Evolutionary conservation across 2,329 filamentous ascomycete species (phyloP), one percentile per base, ranked within the genome.

Genomic region (Nothopassalora personata): DNA sequence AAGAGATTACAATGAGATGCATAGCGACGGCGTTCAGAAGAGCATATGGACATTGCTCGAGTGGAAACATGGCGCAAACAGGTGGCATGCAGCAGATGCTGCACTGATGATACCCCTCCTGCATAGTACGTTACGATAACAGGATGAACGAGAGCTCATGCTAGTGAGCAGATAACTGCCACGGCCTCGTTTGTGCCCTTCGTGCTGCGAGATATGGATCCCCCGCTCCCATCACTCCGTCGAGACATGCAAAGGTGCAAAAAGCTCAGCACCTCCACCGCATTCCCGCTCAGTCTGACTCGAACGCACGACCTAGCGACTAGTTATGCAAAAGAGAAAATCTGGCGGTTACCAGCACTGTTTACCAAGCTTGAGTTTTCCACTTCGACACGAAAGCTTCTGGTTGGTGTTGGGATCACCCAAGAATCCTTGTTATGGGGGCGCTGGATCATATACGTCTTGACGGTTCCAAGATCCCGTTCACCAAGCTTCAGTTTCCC

Each of bases 1-100:
- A 23, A 27, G 48, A 49, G 30, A 34, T 53, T 47, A 52, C 31
- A 36, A 54, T 34, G 53, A 27, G 45, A 39, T 57, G 60, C 66
- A 66, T 66, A 64, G 65, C 65, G 64, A 54, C 30, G 67, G 65
- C 64, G 64, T 67, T 64, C 50, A 31, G 39, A 50, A 31, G 33
- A 27, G 28, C 34, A 33, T 47, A 39, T 51, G 39, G 48, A 47
- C 23, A 39, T 19, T 50, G 59, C 46, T 48, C 31, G 45, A 43
- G 27, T 53, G 10, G 47, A 27, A 46, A 52, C 15, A 53, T 48
- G 39, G 43, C 43, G 39, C 28, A n/a, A 36, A 33, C 6, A 36
- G 30, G 18, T 47, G 47, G 61, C 50, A 51, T 53, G 15, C 49
- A 47, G 54, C 39, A 47, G 55, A 23, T 49, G 36, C 43, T 47